Percentiles rank a stretch among this genome's conserved stretches.
Conservation (phyloP, 129 eudicot species). For the Artemisia argyi region DNA sequence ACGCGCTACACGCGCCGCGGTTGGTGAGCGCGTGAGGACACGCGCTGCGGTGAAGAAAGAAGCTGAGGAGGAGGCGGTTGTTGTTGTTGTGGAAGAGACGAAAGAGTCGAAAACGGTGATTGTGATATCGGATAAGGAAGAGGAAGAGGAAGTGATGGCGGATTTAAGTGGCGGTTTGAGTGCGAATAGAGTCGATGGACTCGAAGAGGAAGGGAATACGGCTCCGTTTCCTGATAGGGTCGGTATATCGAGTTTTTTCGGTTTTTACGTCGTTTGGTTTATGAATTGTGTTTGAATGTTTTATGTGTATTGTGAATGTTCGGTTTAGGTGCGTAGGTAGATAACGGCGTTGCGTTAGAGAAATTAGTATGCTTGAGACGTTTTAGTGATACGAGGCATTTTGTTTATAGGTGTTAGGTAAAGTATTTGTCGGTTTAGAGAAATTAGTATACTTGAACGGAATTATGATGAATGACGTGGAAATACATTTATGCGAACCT, state of each 20-base stretch:
- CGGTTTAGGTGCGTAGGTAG: too few relatives aligned
- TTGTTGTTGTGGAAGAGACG: constrained; percentile 8
- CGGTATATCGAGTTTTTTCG: not conserved
- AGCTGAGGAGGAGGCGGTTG: constrained; percentile 31
- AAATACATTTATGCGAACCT: not conserved
- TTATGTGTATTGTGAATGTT: not conserved
- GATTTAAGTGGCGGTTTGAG: constrained; percentile 82
- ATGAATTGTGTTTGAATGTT: not conserved
- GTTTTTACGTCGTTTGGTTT: not conserved
- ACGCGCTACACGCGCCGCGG: constrained; percentile 9
- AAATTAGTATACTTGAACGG: not conserved
- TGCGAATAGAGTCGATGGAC: constrained; percentile 53
- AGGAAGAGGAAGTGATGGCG: constrained; percentile 36
- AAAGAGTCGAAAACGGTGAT: constrained; percentile 15
- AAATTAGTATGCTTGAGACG: too few relatives aligned
- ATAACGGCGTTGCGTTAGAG: too few relatives aligned
- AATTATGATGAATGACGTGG: not conserved
- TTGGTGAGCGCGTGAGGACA: constrained; percentile 50
- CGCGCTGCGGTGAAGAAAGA: constrained; percentile 56
- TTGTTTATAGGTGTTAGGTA: too few relatives aligned
- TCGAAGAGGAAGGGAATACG: constrained; percentile 61
- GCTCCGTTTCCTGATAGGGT: constrained; percentile 82
- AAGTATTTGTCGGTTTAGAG: not conserved
- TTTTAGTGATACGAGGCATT: too few relatives aligned
- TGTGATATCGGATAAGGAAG: constrained; percentile 18